phyloP scores from a whole-genome alignment of 2,329 filamentous ascomycete genomes.

The Metarhizium brunneum region DNA sequence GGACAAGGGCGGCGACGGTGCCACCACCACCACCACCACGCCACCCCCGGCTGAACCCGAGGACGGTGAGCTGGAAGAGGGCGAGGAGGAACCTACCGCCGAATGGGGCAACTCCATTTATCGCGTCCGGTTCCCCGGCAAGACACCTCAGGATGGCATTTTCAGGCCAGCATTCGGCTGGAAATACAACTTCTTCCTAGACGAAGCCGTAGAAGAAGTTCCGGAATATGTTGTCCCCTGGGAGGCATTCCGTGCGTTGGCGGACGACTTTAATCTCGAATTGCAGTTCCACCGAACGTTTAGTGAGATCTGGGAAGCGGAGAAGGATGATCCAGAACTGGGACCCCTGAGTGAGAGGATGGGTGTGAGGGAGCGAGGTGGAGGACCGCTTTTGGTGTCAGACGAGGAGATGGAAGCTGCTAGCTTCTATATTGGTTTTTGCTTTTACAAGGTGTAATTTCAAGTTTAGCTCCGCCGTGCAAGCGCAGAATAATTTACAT shows the following conservation, averaged over 20 bases:
- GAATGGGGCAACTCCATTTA: constrained; percentile 95
- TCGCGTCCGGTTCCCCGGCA: constrained; percentile 75
- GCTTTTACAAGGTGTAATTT: constrained; percentile 82
- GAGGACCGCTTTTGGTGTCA: constrained; percentile 59
- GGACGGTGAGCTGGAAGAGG: constrained; percentile 47
- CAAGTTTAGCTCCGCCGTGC: neutral
- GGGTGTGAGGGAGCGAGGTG: constrained; percentile 70
- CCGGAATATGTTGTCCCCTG: constrained; percentile 97
- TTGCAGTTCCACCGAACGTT: constrained; percentile 90
- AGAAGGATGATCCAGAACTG: constrained; percentile 75
- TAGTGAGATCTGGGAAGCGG: constrained; percentile 80
- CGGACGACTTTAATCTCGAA: constrained; percentile 94
- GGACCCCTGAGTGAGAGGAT: constrained; percentile 89
- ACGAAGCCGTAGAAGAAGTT: constrained; percentile 91
- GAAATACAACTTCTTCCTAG: constrained; percentile 95
- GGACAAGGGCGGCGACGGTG: constrained; percentile 14
- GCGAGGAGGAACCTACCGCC: constrained; percentile 53
- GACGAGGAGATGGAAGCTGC: constrained; percentile 89
- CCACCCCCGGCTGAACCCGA: constrained; percentile 20
- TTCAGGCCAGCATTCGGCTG: constrained; percentile 94
- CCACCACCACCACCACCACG: constrained; percentile 5
- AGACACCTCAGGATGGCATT: constrained; percentile 74
- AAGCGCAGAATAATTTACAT: neutral
- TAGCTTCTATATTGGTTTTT: constrained; percentile 87
- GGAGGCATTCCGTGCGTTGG: constrained; percentile 92